Percentiles rank a stretch among this genome's conserved stretches.
Conservation (phyloP, 306 rosid genomes). For the Cucurbita argyrosperma region DNA sequence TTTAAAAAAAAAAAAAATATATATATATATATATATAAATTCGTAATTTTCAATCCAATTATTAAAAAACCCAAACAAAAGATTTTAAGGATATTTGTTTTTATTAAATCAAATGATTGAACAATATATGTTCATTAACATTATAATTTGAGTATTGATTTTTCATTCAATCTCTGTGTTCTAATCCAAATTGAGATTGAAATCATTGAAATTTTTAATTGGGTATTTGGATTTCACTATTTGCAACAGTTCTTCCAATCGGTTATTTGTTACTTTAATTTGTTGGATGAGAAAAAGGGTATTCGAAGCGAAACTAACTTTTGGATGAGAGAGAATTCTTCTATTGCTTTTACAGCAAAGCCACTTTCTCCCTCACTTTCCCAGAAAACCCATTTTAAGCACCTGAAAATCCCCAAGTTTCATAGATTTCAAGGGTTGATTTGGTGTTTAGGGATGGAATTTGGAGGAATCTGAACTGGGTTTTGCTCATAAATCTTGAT, state of each 20-base stretch:
- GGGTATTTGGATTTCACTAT: background rate
- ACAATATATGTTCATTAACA: no score
- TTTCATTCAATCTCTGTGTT: no score
- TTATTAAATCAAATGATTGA: no score
- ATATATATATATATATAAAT: no score
- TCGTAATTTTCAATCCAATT: no score
- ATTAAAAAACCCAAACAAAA: no score
- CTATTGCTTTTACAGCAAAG: constrained; percentile 9
- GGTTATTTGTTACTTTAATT: background rate
- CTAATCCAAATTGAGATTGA: no score
- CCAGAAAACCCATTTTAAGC: background rate
- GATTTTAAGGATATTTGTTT: no score
- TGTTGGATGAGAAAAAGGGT: background rate
- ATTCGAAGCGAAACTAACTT: background rate
- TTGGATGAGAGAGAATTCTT: constrained; percentile 6
- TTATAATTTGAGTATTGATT: no score
- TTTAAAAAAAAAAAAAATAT: no score
- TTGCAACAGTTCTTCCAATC: background rate
- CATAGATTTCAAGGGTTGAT: background rate
- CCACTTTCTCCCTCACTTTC: constrained; percentile 5
- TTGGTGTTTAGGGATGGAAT: background rate
- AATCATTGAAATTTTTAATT: background rate
- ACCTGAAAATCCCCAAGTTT: background rate
- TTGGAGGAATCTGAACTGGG: background rate
- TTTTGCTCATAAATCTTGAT: background rate